Base-by-base conservation (phyloP, 169 alveolate genomes). In the Neospora caninum region DNA sequence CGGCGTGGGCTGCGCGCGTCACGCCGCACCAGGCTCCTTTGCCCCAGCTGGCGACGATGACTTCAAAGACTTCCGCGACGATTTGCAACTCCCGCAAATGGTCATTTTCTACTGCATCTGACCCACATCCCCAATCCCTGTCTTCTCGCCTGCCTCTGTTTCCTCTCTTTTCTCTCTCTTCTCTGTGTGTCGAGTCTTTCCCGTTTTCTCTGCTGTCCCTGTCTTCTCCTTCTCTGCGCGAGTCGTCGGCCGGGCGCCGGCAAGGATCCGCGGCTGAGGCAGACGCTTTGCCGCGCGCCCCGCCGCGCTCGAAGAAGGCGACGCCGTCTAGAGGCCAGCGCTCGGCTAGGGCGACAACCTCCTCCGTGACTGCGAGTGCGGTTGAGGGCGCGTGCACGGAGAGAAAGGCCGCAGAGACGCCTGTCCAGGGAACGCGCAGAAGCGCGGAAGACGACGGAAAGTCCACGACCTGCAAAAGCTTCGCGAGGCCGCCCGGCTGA, bases 401-500 rank as follows among this genome's bases (percentile, higher is more conserved):
- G 73, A 27, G 34, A 29, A 64, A 27, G 73, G 7, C 7, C 31
- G 34, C 34, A 64, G 31, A 9, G 73, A 16, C 73, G 73, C n/a
- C 16, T 9, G 20, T 29, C 31, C 73, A 16, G n/a, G 31, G 9
- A 43, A 43, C 86, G 1, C 43, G 86, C 49, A 78, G 43, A 0
- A 43, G 89, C 84, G 43, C 9, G 27, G 89, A 82, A n/a, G 89
- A 27, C 18, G 86, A 36, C 1, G 89, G 89, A 38, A 41, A 38
- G 69, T 82, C 89, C 69, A 82, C 67, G 25, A 82, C 6, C 67
- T 41, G 42, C 42, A 82, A 67, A 13, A 82, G 41, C 64, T 82
- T 82, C 69, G 38, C 54, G 34, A 82, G 64, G n/a, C 89, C 64
- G 38, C 89, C 89, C n/a, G 53, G 89, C 34, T 42, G 89, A 20